Evolutionary conservation across 2,329 filamentous ascomycete species (phyloP), one percentile per base, ranked within the genome.

Genomic region (Aspergillus texensis): DNA sequence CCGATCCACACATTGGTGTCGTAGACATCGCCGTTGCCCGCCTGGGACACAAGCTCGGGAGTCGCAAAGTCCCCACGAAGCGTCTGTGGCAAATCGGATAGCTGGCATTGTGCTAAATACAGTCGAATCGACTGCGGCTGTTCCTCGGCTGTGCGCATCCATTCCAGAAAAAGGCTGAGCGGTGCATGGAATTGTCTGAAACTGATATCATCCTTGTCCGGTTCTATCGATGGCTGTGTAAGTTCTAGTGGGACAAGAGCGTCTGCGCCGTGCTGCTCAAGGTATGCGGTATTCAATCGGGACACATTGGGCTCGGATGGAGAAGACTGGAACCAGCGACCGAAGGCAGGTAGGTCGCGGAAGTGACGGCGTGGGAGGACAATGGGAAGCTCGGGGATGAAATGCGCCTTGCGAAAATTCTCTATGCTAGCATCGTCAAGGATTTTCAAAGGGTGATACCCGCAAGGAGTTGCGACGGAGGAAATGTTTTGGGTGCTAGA

Each of bases 1-100:
- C 95, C 95, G 14, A 98, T 84, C 94, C 94, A 99, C 50, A 98
- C 82, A 70, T 91, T 96, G 0, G 91, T 89, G 70, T 85, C 87
- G 75, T 98, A 97, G n/a, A 97, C 79, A 75, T 97, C 94, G 3
- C 92, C 93, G 68, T 86, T 90, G 0, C 91, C 91, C 1, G 87
- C 84, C 8, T 80, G 74, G 4, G 72, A 76, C 4, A 96, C 87
- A 4, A 94, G 71, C 0, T 82, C 74, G 0, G 93, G 94, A 0
- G 85, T 84, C 0, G 90, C 89, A 0, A 97, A 75, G 70, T 96
- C 92, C 3, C 82, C 74, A 61, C 82, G 85, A 1, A 97, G 78
- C 1, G 77, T 67, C 0, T 69, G 58, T 0, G 94, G 93, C 0
- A 98, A 84, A 61, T 91, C 85, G 4, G 82, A 73, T 2, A 97